These are phyloP conservation scores for Juglanconis sp. DNA, from an alignment of 2,329 filamentous ascomycete genomes.

Conservation along the genomic window DNA sequence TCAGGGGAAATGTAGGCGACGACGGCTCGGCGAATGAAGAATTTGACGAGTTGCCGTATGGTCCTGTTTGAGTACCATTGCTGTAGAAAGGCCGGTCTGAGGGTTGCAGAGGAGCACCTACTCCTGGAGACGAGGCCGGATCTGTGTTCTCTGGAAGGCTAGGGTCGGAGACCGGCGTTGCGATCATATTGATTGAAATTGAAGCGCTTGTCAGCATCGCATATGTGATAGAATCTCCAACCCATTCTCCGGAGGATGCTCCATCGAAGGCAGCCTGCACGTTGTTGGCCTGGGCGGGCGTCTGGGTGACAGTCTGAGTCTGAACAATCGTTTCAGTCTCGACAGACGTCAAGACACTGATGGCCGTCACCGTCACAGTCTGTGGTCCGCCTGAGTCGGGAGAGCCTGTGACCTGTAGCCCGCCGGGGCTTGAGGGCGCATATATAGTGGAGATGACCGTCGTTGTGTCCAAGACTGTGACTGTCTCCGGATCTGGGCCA, in stretches of 20 bases:
- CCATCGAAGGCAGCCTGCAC: not conserved
- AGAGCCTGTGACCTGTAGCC: not conserved
- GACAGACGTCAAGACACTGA: not conserved
- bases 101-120: not conserved
- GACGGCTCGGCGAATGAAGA: not conserved
- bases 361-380: not conserved
- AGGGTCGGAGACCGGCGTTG: not conserved
- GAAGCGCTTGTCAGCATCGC: not conserved
- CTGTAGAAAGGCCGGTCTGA: not conserved
- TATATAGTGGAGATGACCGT: slow-evolving; percentile 8
- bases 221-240: not conserved
- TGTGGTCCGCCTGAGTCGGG: not conserved
- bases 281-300: not conserved
- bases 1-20: not conserved
- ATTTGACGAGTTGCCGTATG: not conserved
- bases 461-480: not conserved
- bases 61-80: not conserved
- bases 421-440: not conserved
- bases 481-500: not conserved
- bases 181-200: not conserved
- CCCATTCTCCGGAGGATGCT: not conserved
- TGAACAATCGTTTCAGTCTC: not conserved
- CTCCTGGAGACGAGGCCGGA: not conserved
- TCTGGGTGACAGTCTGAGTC: not conserved
- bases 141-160: not conserved